These are phyloP conservation scores for Phytophthora sojae DNA, from an alignment of 352 stramenopile genomes.

Conservation along the genomic window DNA sequence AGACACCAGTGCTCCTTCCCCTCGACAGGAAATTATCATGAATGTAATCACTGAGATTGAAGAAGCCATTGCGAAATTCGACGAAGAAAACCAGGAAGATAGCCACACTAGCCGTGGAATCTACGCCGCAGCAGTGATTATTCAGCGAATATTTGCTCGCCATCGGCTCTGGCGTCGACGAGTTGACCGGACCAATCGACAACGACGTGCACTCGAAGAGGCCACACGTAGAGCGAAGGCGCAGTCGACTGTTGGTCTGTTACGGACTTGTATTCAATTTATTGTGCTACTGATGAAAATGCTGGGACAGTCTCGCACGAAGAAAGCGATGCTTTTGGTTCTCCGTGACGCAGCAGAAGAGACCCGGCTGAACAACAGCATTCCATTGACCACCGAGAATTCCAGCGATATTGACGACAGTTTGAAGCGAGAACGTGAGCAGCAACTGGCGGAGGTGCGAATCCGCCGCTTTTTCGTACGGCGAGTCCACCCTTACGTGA, in stretches of 20 bases:
- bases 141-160: slow-evolving; percentile 38
- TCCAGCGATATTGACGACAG: background rate
- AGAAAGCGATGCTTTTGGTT: slow-evolving; percentile 48
- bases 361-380: slow-evolving; percentile 14
- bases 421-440: slow-evolving; percentile 7
- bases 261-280: slow-evolving; percentile 44
- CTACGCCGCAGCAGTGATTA: slow-evolving; percentile 44
- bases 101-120: slow-evolving; percentile 29
- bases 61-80: background rate
- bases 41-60: background rate
- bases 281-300: slow-evolving; percentile 44
- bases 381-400: background rate
- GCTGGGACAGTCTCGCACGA: slow-evolving; percentile 40
- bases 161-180: slow-evolving; percentile 22
- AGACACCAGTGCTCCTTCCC: slow-evolving; percentile 37
- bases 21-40: background rate
- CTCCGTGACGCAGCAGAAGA: slow-evolving; percentile 56
- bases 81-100: background rate
- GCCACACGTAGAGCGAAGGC: slow-evolving; percentile 28
- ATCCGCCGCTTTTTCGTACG: slow-evolving; percentile 65
- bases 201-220: slow-evolving; percentile 23
- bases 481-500: slow-evolving; percentile 51
- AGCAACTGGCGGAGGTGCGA: slow-evolving; percentile 34
- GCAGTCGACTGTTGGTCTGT: slow-evolving; percentile 15
- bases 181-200: slow-evolving; percentile 14